These are phyloP conservation scores for Closterium sp. DNA, from an alignment of 139 green algal species.

Conservation along the genomic window DNA sequence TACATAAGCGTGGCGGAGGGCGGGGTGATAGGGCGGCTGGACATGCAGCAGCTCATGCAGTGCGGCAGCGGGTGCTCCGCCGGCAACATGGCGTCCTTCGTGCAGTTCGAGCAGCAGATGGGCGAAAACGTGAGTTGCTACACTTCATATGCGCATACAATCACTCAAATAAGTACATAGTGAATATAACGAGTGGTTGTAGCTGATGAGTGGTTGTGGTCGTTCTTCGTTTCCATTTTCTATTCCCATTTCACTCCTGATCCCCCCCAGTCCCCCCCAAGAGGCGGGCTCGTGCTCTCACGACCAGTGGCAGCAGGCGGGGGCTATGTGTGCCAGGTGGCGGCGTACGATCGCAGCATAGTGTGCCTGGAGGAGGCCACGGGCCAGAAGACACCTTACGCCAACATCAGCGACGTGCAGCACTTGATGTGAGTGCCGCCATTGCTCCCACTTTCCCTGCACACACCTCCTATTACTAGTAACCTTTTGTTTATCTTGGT, in stretches of 20 bases:
- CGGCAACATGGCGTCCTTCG: background rate
- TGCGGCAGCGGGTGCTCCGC: background rate
- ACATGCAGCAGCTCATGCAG: constrained; percentile 8
- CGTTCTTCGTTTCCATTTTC: background rate
- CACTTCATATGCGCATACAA: background rate
- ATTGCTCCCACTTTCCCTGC: background rate
- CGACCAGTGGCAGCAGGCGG: background rate
- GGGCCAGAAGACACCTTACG: background rate
- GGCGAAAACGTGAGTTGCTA: background rate
- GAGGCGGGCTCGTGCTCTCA: background rate
- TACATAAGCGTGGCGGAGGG: background rate
- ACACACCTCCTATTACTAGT: background rate
- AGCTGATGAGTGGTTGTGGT: background rate
- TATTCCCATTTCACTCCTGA: background rate
- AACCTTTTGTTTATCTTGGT: background rate
- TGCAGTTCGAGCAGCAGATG: constrained; percentile 11
- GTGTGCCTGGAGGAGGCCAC: background rate
- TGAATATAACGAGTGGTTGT: background rate
- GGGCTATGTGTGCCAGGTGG: background rate
- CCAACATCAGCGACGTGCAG: background rate
- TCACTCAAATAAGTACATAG: background rate
- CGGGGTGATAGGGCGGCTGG: background rate
- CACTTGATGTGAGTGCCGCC: background rate
- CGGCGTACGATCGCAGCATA: background rate
- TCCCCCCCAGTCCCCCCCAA: background rate